phyloP scores from a whole-genome alignment of 129 eudicot genomes.

The sunflower (Helianthus annuus) region DNA sequence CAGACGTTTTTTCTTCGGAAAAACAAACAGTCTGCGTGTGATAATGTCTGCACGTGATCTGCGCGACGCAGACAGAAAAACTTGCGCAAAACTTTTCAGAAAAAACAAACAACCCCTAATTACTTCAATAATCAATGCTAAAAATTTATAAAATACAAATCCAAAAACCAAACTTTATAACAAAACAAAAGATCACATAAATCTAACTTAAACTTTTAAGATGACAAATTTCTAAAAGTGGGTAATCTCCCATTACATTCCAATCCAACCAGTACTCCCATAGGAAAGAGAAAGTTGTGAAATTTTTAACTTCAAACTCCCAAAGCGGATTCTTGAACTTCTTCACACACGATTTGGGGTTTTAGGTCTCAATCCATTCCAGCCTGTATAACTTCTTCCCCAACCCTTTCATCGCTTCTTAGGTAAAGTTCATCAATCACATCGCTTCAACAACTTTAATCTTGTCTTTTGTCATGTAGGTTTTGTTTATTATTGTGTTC shows the following conservation, averaged over 20 bases:
- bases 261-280: background rate
- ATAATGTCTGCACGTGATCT: too few relatives aligned
- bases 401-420: background rate
- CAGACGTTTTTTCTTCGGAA: too few relatives aligned
- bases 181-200: background rate
- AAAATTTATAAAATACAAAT: background rate
- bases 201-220: background rate
- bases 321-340: slow-evolving; percentile 8
- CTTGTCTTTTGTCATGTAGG: background rate
- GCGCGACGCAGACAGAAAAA: too few relatives aligned
- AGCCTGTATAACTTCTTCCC: background rate
- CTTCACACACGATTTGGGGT: slow-evolving; percentile 20
- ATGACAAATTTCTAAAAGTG: background rate
- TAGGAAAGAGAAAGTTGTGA: slow-evolving; percentile 6
- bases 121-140: too few relatives aligned
- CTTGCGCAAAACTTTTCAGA: too few relatives aligned
- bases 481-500: background rate
- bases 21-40: too few relatives aligned
- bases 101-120: too few relatives aligned
- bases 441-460: slow-evolving; percentile 19
- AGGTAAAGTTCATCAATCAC: slow-evolving; percentile 26
- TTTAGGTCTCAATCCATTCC: slow-evolving; percentile 14
- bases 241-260: background rate
- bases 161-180: background rate
- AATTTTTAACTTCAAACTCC: background rate